Base-by-base conservation (phyloP, 2,329 filamentous ascomycete species). In the Elsinoe australis region DNA sequence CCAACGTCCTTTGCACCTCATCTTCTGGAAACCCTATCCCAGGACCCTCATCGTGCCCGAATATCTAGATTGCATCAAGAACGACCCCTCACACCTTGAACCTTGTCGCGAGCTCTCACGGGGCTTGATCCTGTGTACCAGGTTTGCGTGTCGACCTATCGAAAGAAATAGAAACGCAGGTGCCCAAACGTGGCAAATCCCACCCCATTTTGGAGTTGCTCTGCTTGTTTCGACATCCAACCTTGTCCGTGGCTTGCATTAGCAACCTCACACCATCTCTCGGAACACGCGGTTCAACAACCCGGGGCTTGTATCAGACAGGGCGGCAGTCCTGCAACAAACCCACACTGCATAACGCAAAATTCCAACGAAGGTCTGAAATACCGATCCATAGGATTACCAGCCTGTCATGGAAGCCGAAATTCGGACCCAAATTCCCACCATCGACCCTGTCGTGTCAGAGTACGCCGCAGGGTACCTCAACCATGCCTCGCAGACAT, bases 401-500 rank as follows among this genome's bases (percentile, higher is more conserved):
- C 39, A 14, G 39, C 18, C 39, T 28, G 24, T 18, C 24, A 66
- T 66, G 64, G 61, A 66, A 55, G 55, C 59, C 24, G 61, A 67
- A 48, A 64, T 67, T 51, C 58, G 59, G 39, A 55, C 61, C 5
- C 62, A 62, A 52, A 56, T 58, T 18, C 62, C 62, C 14, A 58
- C 60, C 36, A 57, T 63, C 52, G 64, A 67, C 49, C 57, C 64
- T 15, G 59, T 66, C 39, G 58, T 67, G n/a, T 60, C 61, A 15
- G 59, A 64, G 41, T 67, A 67, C 56, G 60, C 62, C 24, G 86
- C 87, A 55, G 92, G 92, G 50, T 98, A 96, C 64, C 75, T 98
- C 58, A 88, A 82, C 61, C 90, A 98, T 74, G 92, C 92, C 41
- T 92, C 89, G 39, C 89, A 83, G 55, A 75, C 85, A 45, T 94